Percentiles rank a stretch among this genome's conserved stretches.
These are phyloP conservation scores for Cyberlindnera saturnus DNA, from an alignment of 805 yeast genomes.

Conservation along the genomic window DNA sequence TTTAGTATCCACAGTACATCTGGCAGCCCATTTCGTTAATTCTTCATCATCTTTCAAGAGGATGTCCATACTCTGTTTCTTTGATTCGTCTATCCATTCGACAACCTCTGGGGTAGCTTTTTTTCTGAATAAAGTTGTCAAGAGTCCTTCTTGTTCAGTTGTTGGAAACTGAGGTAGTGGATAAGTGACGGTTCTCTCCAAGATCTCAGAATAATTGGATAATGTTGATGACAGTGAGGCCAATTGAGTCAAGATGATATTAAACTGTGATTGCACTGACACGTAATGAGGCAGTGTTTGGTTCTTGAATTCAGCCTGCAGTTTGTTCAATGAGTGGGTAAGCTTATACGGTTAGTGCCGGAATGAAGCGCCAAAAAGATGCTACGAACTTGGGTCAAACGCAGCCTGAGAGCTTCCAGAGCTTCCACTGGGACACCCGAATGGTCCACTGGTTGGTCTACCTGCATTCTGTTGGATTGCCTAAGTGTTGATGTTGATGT, in stretches of 20 bases:
- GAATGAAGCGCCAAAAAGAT: background rate
- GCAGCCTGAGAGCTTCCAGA: constrained; percentile 54
- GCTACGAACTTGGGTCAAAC: constrained; percentile 45
- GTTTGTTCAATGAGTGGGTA: constrained; percentile 52
- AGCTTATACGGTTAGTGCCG: constrained; percentile 22
- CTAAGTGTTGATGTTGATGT: background rate
- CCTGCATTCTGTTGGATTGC: constrained; percentile 1
- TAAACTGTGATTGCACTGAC: constrained; percentile 77
- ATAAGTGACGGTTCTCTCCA: constrained; percentile 67
- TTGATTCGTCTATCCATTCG: constrained; percentile 64
- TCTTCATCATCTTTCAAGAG: constrained; percentile 47
- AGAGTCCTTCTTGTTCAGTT: constrained; percentile 71
- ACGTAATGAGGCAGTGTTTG: constrained; percentile 48
- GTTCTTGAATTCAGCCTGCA: constrained; percentile 46
- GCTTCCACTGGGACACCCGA: constrained; percentile 54
- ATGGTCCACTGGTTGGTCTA: constrained; percentile 22
- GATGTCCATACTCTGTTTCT: constrained; percentile 21
- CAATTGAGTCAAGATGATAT: constrained; percentile 76
- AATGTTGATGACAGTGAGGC: constrained; percentile 69
- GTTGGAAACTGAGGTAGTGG: constrained; percentile 86
- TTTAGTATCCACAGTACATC: constrained; percentile 44
- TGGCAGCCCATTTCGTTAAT: constrained; percentile 63
- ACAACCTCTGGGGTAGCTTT: constrained; percentile 88
- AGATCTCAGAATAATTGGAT: constrained; percentile 49
- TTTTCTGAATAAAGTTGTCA: constrained; percentile 81